phyloP scores from a whole-genome alignment of 192 early-diverging fungal species.

The Linnemannia schmuckeri region DNA sequence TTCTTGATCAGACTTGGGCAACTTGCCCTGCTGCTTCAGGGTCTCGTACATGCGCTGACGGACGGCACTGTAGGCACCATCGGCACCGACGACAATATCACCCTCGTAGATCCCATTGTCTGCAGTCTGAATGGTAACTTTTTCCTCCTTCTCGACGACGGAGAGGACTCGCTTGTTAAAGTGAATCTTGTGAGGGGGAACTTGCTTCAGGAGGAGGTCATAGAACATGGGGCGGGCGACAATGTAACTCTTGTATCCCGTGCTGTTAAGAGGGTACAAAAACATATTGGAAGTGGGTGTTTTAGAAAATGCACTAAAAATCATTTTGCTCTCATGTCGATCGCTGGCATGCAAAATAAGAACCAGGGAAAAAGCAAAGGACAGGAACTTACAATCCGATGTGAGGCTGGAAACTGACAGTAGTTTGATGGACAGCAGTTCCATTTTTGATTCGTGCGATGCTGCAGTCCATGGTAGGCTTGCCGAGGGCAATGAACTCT shows the following conservation, averaged over 20 bases:
- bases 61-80: conserved; percentile 40
- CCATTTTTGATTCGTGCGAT: not conserved
- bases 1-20: conserved; percentile 6
- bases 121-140: conserved; percentile 20
- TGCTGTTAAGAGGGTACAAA: not conserved
- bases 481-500: not conserved
- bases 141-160: conserved; percentile 17
- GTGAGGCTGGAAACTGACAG: not conserved
- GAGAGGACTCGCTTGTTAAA: conserved; percentile 26
- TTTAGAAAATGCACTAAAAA: not conserved
- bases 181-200: conserved; percentile 21
- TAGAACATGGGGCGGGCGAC: conserved; percentile 17
- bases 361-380: not conserved
- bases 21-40: not conserved
- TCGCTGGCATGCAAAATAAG: no score
- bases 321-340: not conserved
- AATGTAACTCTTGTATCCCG: conserved; percentile 2
- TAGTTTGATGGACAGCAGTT: not conserved
- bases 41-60: conserved; percentile 20
- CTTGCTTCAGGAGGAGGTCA: not conserved
- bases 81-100: conserved; percentile 47
- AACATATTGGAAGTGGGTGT: not conserved
- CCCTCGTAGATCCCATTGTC: conserved; percentile 27
- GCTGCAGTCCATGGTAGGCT: not conserved
- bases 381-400: not conserved